Evolutionary conservation across 495 filamentous ascomycete genomes (phyloP).

Genomic region (Pseudevernia furfuracea): DNA sequence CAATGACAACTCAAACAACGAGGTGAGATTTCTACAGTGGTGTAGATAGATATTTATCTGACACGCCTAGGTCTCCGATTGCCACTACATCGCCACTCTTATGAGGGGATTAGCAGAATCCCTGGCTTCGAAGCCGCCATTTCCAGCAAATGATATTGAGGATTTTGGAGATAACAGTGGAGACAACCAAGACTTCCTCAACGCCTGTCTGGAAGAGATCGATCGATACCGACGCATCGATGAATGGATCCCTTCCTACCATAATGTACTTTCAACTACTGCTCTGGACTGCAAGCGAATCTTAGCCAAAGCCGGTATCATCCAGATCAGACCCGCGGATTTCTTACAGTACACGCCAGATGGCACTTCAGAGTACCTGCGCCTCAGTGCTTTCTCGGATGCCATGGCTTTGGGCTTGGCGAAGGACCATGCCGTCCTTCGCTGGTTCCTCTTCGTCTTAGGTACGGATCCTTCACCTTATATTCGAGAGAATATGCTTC

Average conservation of each 20-base stretch:
- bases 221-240: conserved; percentile 87
- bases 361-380: conserved; percentile 70
- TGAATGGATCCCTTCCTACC: conserved; percentile 84
- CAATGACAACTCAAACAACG: conserved; percentile 88
- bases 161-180: conserved; percentile 32
- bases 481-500: conserved; percentile 61
- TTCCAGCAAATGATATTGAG: conserved; percentile 19
- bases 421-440: conserved; percentile 51
- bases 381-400: conserved; percentile 73
- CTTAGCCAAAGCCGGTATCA: conserved; percentile 64
- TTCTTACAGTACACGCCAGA: conserved; percentile 75
- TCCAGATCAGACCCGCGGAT: conserved; percentile 52
- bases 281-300: conserved; percentile 69
- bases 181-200: conserved; percentile 50
- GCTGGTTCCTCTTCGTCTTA: conserved; percentile 62
- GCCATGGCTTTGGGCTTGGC: conserved; percentile 72
- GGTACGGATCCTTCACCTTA: conserved; percentile 74
- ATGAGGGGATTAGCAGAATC: conserved; percentile 73
- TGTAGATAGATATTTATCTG: background rate
- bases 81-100: conserved; percentile 74
- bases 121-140: conserved; percentile 49
- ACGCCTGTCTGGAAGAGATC: conserved; percentile 71
- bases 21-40: conserved; percentile 34
- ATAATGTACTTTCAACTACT: conserved; percentile 80
- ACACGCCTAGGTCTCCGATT: conserved; percentile 60